Evolutionary conservation across 202 grass and related monocot genomes (phyloP), one percentile per base, ranked within the genome.

Genomic region (Cymbopogon flexuosus): DNA sequence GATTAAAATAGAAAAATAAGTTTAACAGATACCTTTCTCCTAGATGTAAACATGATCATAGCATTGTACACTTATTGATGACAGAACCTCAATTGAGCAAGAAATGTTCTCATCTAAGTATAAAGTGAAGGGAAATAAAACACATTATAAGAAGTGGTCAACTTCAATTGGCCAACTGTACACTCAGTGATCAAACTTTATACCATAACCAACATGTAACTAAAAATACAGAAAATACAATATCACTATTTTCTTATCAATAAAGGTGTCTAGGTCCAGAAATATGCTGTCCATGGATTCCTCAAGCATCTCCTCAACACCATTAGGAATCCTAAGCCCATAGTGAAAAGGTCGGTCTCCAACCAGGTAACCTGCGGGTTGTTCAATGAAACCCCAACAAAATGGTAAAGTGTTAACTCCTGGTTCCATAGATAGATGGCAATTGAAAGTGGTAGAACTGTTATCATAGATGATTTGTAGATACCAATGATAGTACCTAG

Each of bases 231-330:
- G 46, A 39, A 81, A 76, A 22, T 3, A 22, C 42, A 59, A 40
- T 15, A 75, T 75, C 11, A 34, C 22, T 84, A 78, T 82, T 87
- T 71, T 62, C 3, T 22, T 7, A 43, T 73, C 39, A 77, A 85
- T 58, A 70, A 6, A 49, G 33, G 8, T 47, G 76, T 62, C 39
- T 36, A 78, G 68, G 33, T 8, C 19, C 64, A 88, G 14, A 70
- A 79, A 85, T 88, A 84, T 91, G 93, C 96, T 34, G 96, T 98
- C 92, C 96, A 95, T 82, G 96, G 96, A 79, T 98, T 98, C 77
- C 90, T 90, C 92, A 98, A 46, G 63, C 92, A 98, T 93, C 87
- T 94, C 79, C 64, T 95, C 4, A 92, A 98, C 22, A 95, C 80
- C 96, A 95, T 98, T 58, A 98, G 87, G 21, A 98, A 95, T 78